Conservation (phyloP, 768 basidiomycete genomes). For the Tricholoma hemisulphureum region DNA sequence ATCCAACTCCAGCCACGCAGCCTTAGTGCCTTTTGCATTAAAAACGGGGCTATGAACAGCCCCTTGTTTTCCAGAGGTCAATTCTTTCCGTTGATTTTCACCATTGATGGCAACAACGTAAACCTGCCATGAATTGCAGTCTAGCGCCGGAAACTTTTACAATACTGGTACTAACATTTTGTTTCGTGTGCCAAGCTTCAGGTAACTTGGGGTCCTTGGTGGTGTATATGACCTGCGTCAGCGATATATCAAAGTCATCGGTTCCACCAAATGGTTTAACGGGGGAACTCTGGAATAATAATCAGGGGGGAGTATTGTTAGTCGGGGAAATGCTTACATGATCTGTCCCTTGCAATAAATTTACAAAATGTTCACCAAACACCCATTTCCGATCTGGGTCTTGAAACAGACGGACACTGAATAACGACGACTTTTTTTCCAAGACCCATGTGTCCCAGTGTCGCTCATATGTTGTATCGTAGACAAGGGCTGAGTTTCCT, state of each 20-base stretch:
- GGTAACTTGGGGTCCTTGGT: conserved; percentile 80
- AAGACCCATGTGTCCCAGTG: conserved; percentile 81
- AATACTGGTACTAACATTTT: conserved; percentile 52
- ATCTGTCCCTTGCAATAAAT: conserved; percentile 62
- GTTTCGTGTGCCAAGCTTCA: conserved; percentile 84
- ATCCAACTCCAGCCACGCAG: conserved; percentile 86
- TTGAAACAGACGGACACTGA: conserved; percentile 59
- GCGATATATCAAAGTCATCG: conserved; percentile 76
- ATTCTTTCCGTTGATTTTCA: conserved; percentile 49
- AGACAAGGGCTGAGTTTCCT: conserved; percentile 71
- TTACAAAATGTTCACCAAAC: conserved; percentile 51
- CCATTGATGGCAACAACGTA: conserved; percentile 66
- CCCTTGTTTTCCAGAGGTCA: conserved; percentile 84
- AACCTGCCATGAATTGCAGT: conserved; percentile 41
- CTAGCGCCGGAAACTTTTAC: not conserved
- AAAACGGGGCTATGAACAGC: conserved; percentile 77
- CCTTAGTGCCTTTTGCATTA: conserved; percentile 62
- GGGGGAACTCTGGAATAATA: conserved; percentile 52
- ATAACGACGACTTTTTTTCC: conserved; percentile 69
- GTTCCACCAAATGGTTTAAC: conserved; percentile 87
- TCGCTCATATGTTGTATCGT: conserved; percentile 65
- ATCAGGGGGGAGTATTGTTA: conserved; percentile 5
- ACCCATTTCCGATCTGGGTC: conserved; percentile 51
- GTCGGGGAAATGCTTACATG: conserved; percentile 51
- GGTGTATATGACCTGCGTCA: conserved; percentile 72